A percentile compares a stretch with the other conserved stretches of the same genome.
phyloP scores from a whole-genome alignment of 2,329 filamentous ascomycete genomes.

The Drechslerella coelobrocha region DNA sequence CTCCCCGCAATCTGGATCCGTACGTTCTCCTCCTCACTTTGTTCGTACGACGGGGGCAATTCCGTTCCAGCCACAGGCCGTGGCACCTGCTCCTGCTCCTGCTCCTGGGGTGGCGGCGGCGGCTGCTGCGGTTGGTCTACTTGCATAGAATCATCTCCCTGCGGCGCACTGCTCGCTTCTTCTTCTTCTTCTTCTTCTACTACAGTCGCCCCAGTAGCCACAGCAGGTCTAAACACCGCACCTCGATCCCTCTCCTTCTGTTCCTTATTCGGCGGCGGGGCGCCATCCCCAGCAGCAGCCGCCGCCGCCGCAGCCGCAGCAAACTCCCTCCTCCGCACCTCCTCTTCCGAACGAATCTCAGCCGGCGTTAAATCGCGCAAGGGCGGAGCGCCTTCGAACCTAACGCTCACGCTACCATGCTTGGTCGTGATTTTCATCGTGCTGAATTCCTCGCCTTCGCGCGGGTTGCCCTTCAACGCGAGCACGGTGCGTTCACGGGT shows the following conservation, averaged over 20 bases:
- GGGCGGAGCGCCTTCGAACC: slow-evolving; percentile 32
- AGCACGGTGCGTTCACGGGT: slow-evolving; percentile 24
- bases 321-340: slow-evolving; percentile 10
- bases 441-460: slow-evolving; percentile 40
- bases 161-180: too few relatives aligned
- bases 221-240: slow-evolving; percentile 16
- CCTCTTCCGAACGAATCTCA: slow-evolving; percentile 29
- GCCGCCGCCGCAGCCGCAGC: slow-evolving; percentile 1
- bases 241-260: slow-evolving; percentile 24
- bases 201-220: background rate
- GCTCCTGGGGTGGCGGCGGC: background rate
- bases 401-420: slow-evolving; percentile 22
- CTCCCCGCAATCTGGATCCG: slow-evolving; percentile 30
- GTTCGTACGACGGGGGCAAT: slow-evolving; percentile 35
- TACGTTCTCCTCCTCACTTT: slow-evolving; percentile 46
- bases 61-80: slow-evolving; percentile 9
- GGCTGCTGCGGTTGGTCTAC: background rate
- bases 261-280: slow-evolving; percentile 23
- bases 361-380: slow-evolving; percentile 28
- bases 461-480: slow-evolving; percentile 41
- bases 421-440: slow-evolving; percentile 35
- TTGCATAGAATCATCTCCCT: too few relatives aligned
- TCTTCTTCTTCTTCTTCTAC: too few relatives aligned
- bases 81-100: slow-evolving; percentile 4
- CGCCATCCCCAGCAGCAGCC: background rate